Percentiles rank a stretch among this genome's conserved stretches.
phyloP scores from a whole-genome alignment of 345 rosid species.

The Populus deltoides region DNA sequence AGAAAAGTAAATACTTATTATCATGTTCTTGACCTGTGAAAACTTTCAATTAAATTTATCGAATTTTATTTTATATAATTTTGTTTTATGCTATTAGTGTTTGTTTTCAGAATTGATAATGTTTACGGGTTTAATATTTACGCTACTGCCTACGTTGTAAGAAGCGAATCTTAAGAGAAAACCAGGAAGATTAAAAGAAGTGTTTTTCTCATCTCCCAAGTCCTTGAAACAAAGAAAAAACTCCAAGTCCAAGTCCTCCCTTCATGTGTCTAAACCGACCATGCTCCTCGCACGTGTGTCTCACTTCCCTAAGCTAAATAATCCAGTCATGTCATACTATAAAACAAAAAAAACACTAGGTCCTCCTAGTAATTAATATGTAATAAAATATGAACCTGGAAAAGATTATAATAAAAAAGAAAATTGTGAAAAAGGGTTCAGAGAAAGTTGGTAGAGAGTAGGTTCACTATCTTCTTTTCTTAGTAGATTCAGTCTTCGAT shows the following conservation, averaged over 20 bases:
- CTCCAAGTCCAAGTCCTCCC: background rate
- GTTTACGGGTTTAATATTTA: too few relatives aligned
- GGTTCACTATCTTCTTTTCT: background rate
- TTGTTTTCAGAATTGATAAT: too few relatives aligned
- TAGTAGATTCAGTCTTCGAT: constrained; percentile 1
- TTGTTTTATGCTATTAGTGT: too few relatives aligned
- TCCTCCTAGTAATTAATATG: background rate
- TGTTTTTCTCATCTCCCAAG: background rate
- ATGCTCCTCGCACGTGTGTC: constrained; percentile 1
- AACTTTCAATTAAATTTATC: background rate
- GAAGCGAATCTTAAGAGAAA: background rate
- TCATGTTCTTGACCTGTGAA: background rate
- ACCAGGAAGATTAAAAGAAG: background rate
- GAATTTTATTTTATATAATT: too few relatives aligned
- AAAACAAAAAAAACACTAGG: background rate
- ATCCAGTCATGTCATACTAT: background rate
- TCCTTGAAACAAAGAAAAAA: background rate
- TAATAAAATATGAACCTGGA: background rate
- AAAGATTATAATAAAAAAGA: background rate
- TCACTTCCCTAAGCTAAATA: constrained; percentile 4
- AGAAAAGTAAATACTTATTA: background rate
- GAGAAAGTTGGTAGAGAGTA: constrained; percentile 2
- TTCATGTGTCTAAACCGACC: constrained; percentile 3
- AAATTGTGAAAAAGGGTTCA: background rate
- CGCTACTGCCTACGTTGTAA: too few relatives aligned